Evolutionary conservation across 495 filamentous ascomycete species (phyloP).

Genomic region (Podospora bellae-mahoneyi): DNA sequence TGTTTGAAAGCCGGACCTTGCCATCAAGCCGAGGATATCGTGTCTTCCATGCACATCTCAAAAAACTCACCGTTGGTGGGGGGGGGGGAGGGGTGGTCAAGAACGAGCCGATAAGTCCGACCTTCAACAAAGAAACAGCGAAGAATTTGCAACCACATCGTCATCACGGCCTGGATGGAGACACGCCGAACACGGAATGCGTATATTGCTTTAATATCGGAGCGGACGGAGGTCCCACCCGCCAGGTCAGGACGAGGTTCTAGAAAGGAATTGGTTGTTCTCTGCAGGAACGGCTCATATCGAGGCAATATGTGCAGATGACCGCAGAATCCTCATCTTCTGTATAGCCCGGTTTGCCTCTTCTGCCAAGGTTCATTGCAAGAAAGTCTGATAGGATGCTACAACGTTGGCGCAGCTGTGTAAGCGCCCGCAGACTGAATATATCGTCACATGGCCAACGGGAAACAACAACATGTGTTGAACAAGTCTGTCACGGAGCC

Average conservation of each 20-base stretch:
- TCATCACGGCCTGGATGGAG: neutral
- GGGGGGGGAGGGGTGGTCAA: neutral
- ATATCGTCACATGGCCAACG: neutral
- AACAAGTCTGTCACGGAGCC: neutral
- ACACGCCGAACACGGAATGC: constrained; percentile 5
- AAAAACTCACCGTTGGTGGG: neutral
- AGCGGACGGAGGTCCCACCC: neutral
- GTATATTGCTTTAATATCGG: neutral
- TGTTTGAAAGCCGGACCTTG: neutral
- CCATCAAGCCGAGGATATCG: neutral
- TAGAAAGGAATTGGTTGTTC: neutral
- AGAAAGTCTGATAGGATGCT: neutral
- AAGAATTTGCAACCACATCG: neutral
- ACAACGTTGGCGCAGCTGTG: neutral
- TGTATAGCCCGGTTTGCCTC: neutral
- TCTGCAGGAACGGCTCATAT: constrained; percentile 2
- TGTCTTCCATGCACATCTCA: neutral
- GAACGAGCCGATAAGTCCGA: neutral
- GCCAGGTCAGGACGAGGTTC: neutral
- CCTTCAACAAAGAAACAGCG: neutral
- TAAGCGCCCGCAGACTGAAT: neutral
- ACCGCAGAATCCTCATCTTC: neutral
- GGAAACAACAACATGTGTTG: neutral
- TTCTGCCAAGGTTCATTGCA: neutral
- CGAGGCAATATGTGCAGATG: neutral